Base-by-base conservation (phyloP, 1,284 basidiomycete species). In the Puccinia coronata region DNA sequence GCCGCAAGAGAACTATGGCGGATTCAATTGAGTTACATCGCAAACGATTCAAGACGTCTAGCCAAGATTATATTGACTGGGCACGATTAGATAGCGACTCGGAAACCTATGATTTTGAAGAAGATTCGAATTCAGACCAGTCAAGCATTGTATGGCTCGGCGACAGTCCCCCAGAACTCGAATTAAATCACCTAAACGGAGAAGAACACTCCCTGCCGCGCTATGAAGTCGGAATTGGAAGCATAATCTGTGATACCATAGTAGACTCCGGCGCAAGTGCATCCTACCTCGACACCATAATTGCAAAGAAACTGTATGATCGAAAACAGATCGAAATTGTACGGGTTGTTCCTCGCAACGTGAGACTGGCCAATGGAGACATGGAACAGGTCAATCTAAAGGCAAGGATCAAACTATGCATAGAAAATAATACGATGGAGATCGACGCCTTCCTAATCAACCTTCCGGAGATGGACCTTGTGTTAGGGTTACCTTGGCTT, bases 261-360 rank as follows among this genome's bases (percentile, higher is more conserved):
- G 57, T 73, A 8, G 71, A 73, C 51, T 53, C 71, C 0, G 71
- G 71, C 6, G 71, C 71, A 4, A 28, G 71, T 0, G 49, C 70
- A 23, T 53, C 28, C n/a, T 72, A 72, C n/a, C 9, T 72, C 4
- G 34, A 53, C n/a, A 23, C 20, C 6, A 25, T 31, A 18, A n/a
- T 72, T 53, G 70, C 28, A 31, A 12, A 31, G 23, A 31, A 47
- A 16, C 14, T 49, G 28, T 43, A n/a, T 14, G 36, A n/a, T 36
- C 34, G 47, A 53, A 31, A n/a, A 72, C 8, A 53, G 34, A 51
- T 53, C 14, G n/a, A 47, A 8, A 34, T 49, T 11, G 47, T 51
- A 8, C 14, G n/a, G 11, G 28, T 36, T 3, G 25, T 31, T 1
- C 3, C 41, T 14, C 43, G 34, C 6, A 72, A 31, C 20, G 70